Percentiles rank a stretch among this genome's conserved stretches.
These are phyloP conservation scores for Gaultheria prostrata DNA, from an alignment of 148 eudicot genomes.

Conservation along the genomic window DNA sequence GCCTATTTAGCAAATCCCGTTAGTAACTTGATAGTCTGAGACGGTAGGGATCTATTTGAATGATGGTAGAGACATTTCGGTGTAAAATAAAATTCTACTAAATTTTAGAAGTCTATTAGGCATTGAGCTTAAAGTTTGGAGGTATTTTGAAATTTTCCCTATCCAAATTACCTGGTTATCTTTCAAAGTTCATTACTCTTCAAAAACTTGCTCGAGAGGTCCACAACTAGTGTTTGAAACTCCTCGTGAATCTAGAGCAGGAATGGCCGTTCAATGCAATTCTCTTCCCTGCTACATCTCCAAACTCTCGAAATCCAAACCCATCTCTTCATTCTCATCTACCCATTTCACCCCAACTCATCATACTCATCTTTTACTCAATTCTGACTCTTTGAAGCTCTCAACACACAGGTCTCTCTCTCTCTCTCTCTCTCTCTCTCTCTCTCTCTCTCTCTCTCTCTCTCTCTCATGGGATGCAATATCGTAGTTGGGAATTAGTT, in stretches of 20 bases:
- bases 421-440: conserved; percentile 8
- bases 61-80: no score
- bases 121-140: no score
- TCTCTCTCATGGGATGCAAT: no score
- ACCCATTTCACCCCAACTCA: conserved; percentile 21
- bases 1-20: no score
- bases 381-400: conserved; percentile 22
- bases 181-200: neutral
- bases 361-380: conserved; percentile 17
- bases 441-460: neutral
- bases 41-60: no score
- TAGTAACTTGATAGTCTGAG: no score
- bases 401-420: conserved; percentile 33
- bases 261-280: conserved; percentile 36
- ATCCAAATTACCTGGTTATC: no score
- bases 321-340: conserved; percentile 17
- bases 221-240: neutral
- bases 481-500: neutral
- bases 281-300: conserved; percentile 24
- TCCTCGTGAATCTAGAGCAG: neutral
- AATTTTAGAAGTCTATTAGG: no score
- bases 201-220: neutral
- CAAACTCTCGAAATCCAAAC: conserved; percentile 28
- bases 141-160: no score
- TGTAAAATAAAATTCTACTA: no score